Base-by-base conservation (phyloP, 2,329 filamentous ascomycete genomes). In the Pestalotiopsis sp. region DNA sequence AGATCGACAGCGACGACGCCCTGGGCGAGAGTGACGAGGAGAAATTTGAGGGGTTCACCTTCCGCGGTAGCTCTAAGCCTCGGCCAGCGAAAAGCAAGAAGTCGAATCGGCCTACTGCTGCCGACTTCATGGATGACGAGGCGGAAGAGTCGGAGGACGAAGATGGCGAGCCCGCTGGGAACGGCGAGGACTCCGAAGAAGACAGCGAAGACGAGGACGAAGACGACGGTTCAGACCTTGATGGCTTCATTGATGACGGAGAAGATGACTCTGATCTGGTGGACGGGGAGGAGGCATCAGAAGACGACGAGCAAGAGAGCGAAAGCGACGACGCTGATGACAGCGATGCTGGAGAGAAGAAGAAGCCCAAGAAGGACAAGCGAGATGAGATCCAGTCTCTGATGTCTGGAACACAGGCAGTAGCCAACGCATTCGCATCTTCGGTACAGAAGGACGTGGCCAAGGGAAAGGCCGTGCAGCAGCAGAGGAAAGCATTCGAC, bases 21-120 rank as follows among this genome's bases (percentile, higher is more conserved):
- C 90, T 98, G 75, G 92, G 90, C 3, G 90, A 92, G 66, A 96
- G 93, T 71, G 95, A 98, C 73, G 91, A 93, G 71, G 94, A 97
- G 77, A 87, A 86, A 64, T 94, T 97, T 74, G 89, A 92, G 71
- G 89, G 88, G 0, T 97, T 92, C 76, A 88, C 81, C 0, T 90
- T 91, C 71, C 81, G 86, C 39, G 88, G 87, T 24, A 90, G 87
- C 77, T 84, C 83, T 1, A 86, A 86, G 70, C 82, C 85, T 4
- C 81, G 78, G 65, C 76, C 75, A 17, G 71, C 78, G 59, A 75
- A 76, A 70, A 73, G 68, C 11, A 74, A 73, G 59, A 71, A 69
- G 40, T 79, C 77, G 17, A 82, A 78, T 66, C 79, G 85, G 70
- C 81, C 83, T 7, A 86, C 79, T 55, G 88, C 86, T 44, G 85